Evolutionary conservation across 257 asterid genomes (phyloP).

Genomic region (Galeopsis tetrahit): DNA sequence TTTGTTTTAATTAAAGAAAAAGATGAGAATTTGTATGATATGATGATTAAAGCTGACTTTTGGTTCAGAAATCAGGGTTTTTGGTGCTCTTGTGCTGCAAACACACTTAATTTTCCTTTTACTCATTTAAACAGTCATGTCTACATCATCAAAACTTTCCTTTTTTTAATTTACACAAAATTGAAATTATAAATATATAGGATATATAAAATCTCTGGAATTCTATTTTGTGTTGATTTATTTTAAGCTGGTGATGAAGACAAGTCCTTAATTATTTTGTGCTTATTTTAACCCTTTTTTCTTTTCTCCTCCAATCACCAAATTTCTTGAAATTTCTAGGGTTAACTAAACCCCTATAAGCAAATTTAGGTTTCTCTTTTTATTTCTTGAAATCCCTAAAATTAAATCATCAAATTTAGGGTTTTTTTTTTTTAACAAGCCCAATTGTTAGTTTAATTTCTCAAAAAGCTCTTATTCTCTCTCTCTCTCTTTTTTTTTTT

Average conservation of each 20-base stretch:
- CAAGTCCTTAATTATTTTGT: conserved; percentile 42
- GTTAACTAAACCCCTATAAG: not conserved
- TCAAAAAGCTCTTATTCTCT: not conserved
- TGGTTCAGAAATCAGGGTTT: conserved; percentile 45
- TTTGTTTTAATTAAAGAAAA: conserved; percentile 19
- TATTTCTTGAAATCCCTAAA: not conserved
- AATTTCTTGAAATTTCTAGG: conserved; percentile 8
- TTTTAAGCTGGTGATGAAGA: conserved; percentile 45
- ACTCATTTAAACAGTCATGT: conserved; percentile 52
- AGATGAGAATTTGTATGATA: conserved; percentile 19
- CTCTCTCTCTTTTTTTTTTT: not conserved
- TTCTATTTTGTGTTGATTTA: conserved; percentile 7
- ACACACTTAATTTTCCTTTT: conserved; percentile 33
- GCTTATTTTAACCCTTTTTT: not conserved
- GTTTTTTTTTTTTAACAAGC: too few relatives aligned
- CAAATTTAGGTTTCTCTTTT: conserved; percentile 30
- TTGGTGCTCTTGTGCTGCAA: conserved; percentile 47
- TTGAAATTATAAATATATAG: too few relatives aligned
- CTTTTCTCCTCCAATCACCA: too few relatives aligned
- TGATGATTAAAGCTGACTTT: conserved; percentile 63
- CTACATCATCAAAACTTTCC: conserved; percentile 61
- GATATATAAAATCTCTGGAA: too few relatives aligned
- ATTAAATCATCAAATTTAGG: too few relatives aligned
- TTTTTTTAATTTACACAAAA: conserved; percentile 33
- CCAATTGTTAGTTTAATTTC: not conserved